Base-by-base conservation (phyloP, 2,329 filamentous ascomycete genomes). In the Fusarium sororula region DNA sequence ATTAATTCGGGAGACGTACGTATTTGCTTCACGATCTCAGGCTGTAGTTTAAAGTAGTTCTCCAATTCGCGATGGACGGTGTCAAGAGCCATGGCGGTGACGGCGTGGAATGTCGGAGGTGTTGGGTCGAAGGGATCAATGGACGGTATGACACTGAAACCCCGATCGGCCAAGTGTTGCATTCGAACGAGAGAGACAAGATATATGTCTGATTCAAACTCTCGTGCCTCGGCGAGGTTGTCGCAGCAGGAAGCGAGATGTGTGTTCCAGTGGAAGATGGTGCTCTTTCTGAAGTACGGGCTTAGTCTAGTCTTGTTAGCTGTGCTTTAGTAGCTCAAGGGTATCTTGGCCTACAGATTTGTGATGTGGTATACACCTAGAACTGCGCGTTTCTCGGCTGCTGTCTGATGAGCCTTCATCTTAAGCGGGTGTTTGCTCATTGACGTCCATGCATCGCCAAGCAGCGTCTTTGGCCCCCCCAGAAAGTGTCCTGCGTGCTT, bases 301-400 rank as follows among this genome's bases (percentile, higher is more conserved):
- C 35, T 62, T 6, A 74, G 51, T 18, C 71, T 74, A 9, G 6
- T 2, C 4, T 1, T 20, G 37, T 74, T 1, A 73, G 62, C 13
- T 17, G 6, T 1, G 30, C 14, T 20, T 11, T 2, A 6, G 9
- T 8, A 3, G 1, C 11, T 7, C 17, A 5, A 11, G 7, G 12
- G 11, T 9, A 11, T 17, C 5, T 28, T 14, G 13, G 30, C 80
- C 42, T 74, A 82, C 82, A 83, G 53, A 1, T 80, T 82, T 11
- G 80, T 79, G 5, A 83, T 56, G 30, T 84, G 84, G 45, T 83
- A 86, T 56, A 81, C 80, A 0, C 84, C 85, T 2, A 86, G 69
- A 6, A 83, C 75, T 1, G 84, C 80, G 1, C 85, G 81, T 70
- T 83, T 83, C 39, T 85, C 84, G 1, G 82, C 79, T 1, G 79